Evolutionary conservation across 495 filamentous ascomycete genomes (phyloP).

Genomic region (Lasiosphaeria miniovina): DNA sequence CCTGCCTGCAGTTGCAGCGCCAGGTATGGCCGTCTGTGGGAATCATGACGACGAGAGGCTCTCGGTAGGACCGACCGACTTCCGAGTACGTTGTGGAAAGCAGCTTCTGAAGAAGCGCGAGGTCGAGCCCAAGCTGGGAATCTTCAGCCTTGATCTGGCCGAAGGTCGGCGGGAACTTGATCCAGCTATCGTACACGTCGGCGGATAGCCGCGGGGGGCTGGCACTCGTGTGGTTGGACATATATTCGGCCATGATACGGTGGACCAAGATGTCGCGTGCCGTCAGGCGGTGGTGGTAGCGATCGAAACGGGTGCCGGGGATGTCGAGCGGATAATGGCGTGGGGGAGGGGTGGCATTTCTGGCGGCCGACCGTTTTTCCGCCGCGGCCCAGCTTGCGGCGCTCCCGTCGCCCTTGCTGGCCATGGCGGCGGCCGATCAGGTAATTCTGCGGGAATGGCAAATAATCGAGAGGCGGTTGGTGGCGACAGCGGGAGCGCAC

Average conservation of each 20-base stretch:
- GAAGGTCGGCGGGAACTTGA: constrained; percentile 7
- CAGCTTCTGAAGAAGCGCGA: constrained; percentile 24
- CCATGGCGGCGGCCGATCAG: no score
- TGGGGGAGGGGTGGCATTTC: neutral
- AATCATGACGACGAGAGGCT: no score
- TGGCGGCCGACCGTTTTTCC: no score
- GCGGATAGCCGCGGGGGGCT: neutral
- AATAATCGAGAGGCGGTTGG: no score
- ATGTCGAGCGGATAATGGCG: constrained; percentile 38
- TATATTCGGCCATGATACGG: constrained; percentile 36
- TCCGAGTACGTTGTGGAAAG: constrained; percentile 17
- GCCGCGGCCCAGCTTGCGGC: no score
- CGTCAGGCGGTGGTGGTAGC: constrained; percentile 33
- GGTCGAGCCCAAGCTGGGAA: constrained; percentile 24
- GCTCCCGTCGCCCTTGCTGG: no score
- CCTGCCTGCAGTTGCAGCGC: neutral
- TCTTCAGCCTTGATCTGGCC: constrained; percentile 14
- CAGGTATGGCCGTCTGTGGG: no score
- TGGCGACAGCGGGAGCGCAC: no score
- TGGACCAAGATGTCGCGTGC: constrained; percentile 35
- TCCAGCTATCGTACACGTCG: constrained; percentile 10
- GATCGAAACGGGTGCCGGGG: constrained; percentile 30
- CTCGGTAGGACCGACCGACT: no score
- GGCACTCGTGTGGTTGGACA: constrained; percentile 21
- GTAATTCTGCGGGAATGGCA: no score